Percentiles rank a stretch among this genome's conserved stretches.
Conservation (phyloP, 2,329 filamentous ascomycete genomes). For the Fragosphaeria purpurea region DNA sequence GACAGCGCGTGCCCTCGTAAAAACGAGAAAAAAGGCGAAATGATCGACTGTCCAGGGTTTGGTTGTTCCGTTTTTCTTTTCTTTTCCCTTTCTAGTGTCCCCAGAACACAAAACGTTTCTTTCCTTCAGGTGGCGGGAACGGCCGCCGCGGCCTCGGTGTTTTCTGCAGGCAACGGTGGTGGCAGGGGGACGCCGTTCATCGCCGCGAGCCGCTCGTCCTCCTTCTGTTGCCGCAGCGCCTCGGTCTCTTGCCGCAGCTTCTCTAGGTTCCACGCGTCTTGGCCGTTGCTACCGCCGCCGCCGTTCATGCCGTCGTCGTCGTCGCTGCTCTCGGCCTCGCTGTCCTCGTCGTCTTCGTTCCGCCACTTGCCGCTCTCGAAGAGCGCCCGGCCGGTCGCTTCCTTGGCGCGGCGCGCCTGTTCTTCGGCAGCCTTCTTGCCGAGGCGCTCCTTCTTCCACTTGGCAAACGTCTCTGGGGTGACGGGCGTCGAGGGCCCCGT, state of each 20-base stretch:
- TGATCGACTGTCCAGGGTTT: no score
- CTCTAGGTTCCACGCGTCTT: constrained; percentile 64
- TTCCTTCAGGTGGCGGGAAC: no score
- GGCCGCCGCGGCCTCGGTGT: no score
- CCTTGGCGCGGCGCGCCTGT: constrained; percentile 81
- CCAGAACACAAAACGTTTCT: no score
- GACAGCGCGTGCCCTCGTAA: no score
- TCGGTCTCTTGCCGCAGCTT: constrained; percentile 80
- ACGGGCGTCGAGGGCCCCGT: constrained; percentile 88
- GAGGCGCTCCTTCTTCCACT: constrained; percentile 92
- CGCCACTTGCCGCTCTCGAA: constrained; percentile 97
- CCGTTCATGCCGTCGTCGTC: constrained; percentile 49
- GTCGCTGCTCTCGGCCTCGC: constrained; percentile 52
- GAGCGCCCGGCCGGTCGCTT: constrained; percentile 86
- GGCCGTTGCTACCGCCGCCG: constrained; percentile 49
- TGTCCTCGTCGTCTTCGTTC: constrained; percentile 51
- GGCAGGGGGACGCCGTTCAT: constrained; percentile 7
- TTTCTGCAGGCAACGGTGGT: no score
- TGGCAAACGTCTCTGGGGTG: constrained; percentile 82
- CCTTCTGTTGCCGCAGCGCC: constrained; percentile 59
- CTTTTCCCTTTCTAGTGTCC: no score
- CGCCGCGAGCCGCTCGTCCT: constrained; percentile 55
- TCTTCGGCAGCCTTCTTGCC: constrained; percentile 95
- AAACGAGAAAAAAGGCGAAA: no score
- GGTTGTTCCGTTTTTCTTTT: no score